Evolutionary conservation across 495 filamentous ascomycete genomes (phyloP), one percentile per base, ranked within the genome.

Genomic region (Daldinia decipiens): DNA sequence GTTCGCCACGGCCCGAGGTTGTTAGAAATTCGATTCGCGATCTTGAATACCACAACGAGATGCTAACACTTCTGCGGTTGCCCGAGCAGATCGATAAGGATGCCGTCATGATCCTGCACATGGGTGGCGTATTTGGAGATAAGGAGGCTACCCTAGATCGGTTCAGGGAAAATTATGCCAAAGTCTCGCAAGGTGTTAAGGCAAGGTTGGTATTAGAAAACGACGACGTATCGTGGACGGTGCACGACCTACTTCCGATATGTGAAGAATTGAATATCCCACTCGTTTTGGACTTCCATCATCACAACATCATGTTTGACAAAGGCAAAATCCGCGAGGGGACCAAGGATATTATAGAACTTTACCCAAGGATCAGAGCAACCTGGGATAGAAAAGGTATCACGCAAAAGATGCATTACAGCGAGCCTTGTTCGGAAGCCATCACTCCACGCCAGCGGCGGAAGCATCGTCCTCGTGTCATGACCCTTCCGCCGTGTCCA

Each of bases 371-470:
- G 12, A 99, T 99, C 62, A 80, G 87, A 17, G 89, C 89, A 1
- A 98, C 94, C 0, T 99, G 95, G 94, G 88, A 82, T 6, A 83
- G 91, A 15, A 98, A 97, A 77, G 85, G 87, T 27, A 97, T 97
- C 73, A 94, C 85, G 7, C 94, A 93, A 69, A 99, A 98, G 78
- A 97, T 97, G 93, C 95, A 99, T 73, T 97, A 97, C 79, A 93
- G 89, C 34, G 95, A 98, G 75, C 91, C 90, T 1, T 88, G 85
- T 31, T 81, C 90, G 0, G 82, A 87, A 3, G 93, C 94, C 4
- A 87, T 97, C 68, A 97, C 93, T 0, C 84, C 83, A 0, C 80
- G 88, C 4, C 90, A 95, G 70, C 83, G 94, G 15, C 83, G 94
- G 38, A 97, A 97, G 78, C 95, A 98, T 74, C 91, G 88, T 51